Percentiles rank a stretch among this genome's conserved stretches.
Conservation (phyloP, 305 asterid species). For the Galium porrigens region DNA sequence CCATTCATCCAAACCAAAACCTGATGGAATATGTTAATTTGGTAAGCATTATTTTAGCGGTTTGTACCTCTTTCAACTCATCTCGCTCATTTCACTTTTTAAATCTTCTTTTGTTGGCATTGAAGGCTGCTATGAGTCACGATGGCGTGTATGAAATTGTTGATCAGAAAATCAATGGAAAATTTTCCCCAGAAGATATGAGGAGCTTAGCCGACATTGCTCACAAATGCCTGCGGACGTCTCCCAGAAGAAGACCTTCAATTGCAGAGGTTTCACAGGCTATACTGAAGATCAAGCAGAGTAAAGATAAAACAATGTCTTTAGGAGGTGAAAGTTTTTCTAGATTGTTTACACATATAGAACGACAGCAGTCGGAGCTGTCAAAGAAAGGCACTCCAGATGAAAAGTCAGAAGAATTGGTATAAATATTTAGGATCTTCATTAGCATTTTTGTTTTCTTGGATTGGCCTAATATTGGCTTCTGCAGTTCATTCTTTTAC, state of each 20-base stretch:
- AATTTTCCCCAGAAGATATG: conserved; percentile 52
- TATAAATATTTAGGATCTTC: not conserved
- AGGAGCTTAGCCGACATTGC: conserved; percentile 60
- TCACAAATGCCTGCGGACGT: conserved; percentile 52
- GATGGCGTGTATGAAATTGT: conserved; percentile 90
- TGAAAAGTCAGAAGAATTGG: conserved; percentile 26
- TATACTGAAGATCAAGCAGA: conserved; percentile 52
- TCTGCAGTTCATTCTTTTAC: not conserved
- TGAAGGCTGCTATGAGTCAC: conserved; percentile 75
- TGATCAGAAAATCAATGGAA: conserved; percentile 53
- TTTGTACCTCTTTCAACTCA: not conserved
- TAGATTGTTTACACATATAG: conserved; percentile 49
- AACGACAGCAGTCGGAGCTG: conserved; percentile 55
- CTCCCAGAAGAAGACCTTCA: conserved; percentile 68
- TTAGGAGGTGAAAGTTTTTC: conserved; percentile 50
- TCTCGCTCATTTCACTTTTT: conserved; percentile 1
- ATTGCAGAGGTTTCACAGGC: conserved; percentile 74
- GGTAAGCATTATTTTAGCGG: conserved; percentile 28
- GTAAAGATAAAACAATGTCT: conserved; percentile 60
- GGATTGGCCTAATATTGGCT: not conserved
- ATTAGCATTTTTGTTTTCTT: not conserved
- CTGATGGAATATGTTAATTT: conserved; percentile 87
- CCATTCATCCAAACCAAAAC: conserved; percentile 95
- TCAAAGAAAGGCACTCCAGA: conserved; percentile 40
- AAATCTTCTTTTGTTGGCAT: conserved; percentile 4